Evolutionary conservation across 768 basidiomycete species (phyloP).

Genomic region (Phylloporus arenicola): DNA sequence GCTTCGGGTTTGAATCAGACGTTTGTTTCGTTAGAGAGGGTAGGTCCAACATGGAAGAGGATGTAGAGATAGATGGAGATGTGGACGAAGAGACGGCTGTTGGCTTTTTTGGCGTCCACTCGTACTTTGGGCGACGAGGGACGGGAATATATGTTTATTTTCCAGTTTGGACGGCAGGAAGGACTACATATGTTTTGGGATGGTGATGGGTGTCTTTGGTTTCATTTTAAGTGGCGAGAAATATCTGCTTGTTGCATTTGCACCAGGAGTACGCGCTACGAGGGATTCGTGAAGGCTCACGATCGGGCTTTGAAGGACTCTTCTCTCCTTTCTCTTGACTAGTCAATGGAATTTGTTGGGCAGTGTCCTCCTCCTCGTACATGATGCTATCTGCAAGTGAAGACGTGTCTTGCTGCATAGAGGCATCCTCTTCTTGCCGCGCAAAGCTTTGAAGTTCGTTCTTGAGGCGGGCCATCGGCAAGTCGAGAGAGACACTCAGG

Average conservation of each 20-base stretch:
- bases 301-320: constrained; percentile 37
- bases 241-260: constrained; percentile 24
- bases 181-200: constrained; percentile 50
- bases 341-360: constrained; percentile 23
- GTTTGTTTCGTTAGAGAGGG: constrained; percentile 38
- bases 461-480: constrained; percentile 64
- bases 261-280: constrained; percentile 32
- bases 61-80: constrained; percentile 30
- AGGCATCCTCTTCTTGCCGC: constrained; percentile 34
- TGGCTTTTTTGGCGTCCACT: constrained; percentile 28
- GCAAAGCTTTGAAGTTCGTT: constrained; percentile 56
- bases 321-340: constrained; percentile 47
- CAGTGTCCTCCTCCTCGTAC: constrained; percentile 26
- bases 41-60: constrained; percentile 41
- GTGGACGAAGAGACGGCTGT: background rate
- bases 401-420: constrained; percentile 15
- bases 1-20: constrained; percentile 40
- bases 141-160: constrained; percentile 46
- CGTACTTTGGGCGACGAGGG: constrained; percentile 29
- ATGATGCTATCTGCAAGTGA: constrained; percentile 24
- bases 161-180: constrained; percentile 67
- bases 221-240: constrained; percentile 54
- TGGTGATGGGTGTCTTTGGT: constrained; percentile 50
- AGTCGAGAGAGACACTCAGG: constrained; percentile 71
- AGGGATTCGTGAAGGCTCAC: constrained; percentile 33